Evolutionary conservation across 2,329 filamentous ascomycete genomes (phyloP).

Genomic region (Bipolaris bicolor): DNA sequence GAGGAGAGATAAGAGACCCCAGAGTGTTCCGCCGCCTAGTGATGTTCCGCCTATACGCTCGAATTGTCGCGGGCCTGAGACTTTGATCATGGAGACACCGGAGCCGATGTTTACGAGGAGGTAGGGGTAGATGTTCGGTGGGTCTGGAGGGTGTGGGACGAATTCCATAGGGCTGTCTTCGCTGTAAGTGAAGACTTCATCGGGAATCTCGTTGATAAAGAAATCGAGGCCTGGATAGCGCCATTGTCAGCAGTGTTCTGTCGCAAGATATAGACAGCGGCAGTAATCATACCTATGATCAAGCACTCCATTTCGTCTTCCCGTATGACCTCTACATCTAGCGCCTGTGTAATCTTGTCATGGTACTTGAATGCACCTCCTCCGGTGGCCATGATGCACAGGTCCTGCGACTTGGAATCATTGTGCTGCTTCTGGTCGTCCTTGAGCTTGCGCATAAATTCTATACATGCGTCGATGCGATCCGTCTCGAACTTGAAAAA

Average conservation of each 20-base stretch:
- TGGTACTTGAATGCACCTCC: constrained; percentile 98
- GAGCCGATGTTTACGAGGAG: constrained; percentile 98
- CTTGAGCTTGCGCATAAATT: constrained; percentile 87
- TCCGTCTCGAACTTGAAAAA: constrained; percentile 98
- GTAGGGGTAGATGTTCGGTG: constrained; percentile 79
- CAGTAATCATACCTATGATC: constrained; percentile 74
- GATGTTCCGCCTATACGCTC: constrained; percentile 94
- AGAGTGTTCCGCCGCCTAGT: constrained; percentile 94
- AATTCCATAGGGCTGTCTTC: constrained; percentile 86
- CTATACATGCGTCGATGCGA: constrained; percentile 88
- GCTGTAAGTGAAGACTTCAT: constrained; percentile 96
- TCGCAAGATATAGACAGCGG: not conserved
- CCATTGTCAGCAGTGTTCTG: constrained; percentile 7
- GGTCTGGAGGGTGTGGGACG: constrained; percentile 71
- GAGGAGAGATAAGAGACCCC: constrained; percentile 88
- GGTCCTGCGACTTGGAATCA: constrained; percentile 70
- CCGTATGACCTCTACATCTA: constrained; percentile 85
- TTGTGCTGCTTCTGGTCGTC: constrained; percentile 79
- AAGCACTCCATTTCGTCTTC: constrained; percentile 99
- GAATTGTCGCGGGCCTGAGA: constrained; percentile 84
- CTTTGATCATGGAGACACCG: constrained; percentile 96
- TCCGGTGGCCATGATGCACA: constrained; percentile 94
- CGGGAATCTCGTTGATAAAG: constrained; percentile 97
- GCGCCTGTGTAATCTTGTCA: constrained; percentile 80
- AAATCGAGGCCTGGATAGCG: constrained; percentile 79